phyloP scores from a whole-genome alignment of 192 early-diverging fungal species.

The Coemansia sp. region DNA sequence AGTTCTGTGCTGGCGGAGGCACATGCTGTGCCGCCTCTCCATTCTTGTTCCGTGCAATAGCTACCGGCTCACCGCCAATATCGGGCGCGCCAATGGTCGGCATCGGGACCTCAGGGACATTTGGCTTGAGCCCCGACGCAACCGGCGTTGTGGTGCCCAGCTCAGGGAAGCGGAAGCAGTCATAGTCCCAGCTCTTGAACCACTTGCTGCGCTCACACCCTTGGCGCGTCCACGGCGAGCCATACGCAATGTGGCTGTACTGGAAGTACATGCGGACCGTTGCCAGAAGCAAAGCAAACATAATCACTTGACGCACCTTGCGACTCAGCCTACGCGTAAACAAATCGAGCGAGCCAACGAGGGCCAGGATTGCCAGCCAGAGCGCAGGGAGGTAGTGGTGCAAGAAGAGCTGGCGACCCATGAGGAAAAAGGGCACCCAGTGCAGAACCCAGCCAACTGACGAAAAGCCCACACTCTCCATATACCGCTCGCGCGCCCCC shows the following conservation, averaged over 20 bases:
- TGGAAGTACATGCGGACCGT: conserved; percentile 64
- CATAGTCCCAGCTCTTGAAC: conserved; percentile 80
- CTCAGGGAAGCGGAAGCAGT: conserved; percentile 59
- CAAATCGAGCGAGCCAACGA: conserved; percentile 74
- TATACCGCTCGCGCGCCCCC: conserved; percentile 53
- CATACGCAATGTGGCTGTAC: conserved; percentile 86
- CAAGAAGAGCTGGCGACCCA: conserved; percentile 86
- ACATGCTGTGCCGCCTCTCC: neutral
- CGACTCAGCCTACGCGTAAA: conserved; percentile 61
- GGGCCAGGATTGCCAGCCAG: conserved; percentile 77
- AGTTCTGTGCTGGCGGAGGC: conserved; percentile 46
- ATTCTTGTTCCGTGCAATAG: conserved; percentile 10
- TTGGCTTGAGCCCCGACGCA: conserved; percentile 12
- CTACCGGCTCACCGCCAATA: conserved; percentile 12
- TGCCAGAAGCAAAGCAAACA: conserved; percentile 54
- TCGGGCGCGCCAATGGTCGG: conserved; percentile 8
- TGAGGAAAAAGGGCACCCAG: conserved; percentile 86
- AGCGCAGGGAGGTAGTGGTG: conserved; percentile 96
- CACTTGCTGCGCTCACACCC: conserved; percentile 78
- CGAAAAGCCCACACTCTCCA: conserved; percentile 64
- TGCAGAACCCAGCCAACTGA: conserved; percentile 78
- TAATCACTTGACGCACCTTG: conserved; percentile 53
- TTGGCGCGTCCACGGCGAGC: conserved; percentile 67
- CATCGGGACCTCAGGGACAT: conserved; percentile 14
- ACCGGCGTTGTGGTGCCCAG: neutral